Evolutionary conservation across 257 asterid species (phyloP), one percentile per base, ranked within the genome.

Genomic region (Schizonepeta tenuifolia): DNA sequence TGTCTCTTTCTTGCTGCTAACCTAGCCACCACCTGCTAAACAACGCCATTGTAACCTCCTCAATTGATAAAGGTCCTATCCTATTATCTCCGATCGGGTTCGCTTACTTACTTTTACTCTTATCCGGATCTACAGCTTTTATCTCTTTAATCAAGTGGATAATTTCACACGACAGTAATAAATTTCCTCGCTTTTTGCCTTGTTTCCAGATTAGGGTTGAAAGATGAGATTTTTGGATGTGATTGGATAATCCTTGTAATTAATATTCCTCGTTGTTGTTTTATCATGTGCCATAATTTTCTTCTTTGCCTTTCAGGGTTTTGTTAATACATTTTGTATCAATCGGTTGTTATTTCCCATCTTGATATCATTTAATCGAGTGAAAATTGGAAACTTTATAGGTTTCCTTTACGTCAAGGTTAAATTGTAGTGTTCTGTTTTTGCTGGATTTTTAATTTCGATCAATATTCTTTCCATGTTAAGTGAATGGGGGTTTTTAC

Each of bases 71-170:
- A 56, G n/a, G n/a, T 46, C 72, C 35, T 35, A 46, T 53, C 60
- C 69, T 14, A 43, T 51, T n/a, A 6, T 41, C 69, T 54, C 55
- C 75, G 70, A 69, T 72, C 72, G 21, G n/a, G 40, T 35, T 77
- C 69, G 62, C 43, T 79, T 43, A 51, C 77, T 69, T 7, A 1
- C 8, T 53, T 46, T 61, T 36, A 62, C 53, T 26, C 72, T 68
- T 60, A 15, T 72, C 44, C 65, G 75, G 81, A 75, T 82, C 82
- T 76, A 54, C 75, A 70, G 60, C 28, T 76, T 70, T 26, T 43
- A 33, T 46, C 62, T 67, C 66, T 50, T 57, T 28, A 12, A 71
- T 55, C 76, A 43, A 78, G 57, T 71, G 71, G 75, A 74, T 43
- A 22, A 69, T 82, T 68, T 56, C 75, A 13, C 28, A 35, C 11